These are phyloP conservation scores for Microcyclospora pomicola DNA, from an alignment of 2,329 filamentous ascomycete genomes.

Conservation along the genomic window DNA sequence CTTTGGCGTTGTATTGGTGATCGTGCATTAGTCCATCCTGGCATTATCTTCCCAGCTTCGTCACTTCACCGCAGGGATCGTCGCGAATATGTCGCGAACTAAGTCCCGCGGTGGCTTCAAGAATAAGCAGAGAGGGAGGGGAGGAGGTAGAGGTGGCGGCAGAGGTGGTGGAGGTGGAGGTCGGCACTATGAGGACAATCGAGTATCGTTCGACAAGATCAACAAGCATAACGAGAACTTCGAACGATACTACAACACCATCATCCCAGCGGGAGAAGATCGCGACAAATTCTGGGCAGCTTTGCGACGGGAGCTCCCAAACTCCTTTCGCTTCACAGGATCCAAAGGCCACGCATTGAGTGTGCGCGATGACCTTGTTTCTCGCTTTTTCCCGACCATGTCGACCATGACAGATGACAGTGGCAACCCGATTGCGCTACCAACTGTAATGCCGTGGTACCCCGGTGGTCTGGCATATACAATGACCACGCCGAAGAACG, in stretches of 20 bases:
- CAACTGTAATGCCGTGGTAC: slow-evolving; percentile 76
- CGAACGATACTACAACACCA: slow-evolving; percentile 72
- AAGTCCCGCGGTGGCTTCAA: no score
- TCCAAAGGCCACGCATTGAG: slow-evolving; percentile 90
- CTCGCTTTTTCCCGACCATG: slow-evolving; percentile 83
- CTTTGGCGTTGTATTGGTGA: no score
- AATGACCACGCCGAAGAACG: slow-evolving; percentile 96
- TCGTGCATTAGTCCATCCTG: no score
- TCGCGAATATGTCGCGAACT: no score
- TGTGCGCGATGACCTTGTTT: slow-evolving; percentile 76
- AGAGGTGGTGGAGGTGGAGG: slow-evolving; percentile 14
- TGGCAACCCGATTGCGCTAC: slow-evolving; percentile 66
- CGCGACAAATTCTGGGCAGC: slow-evolving; percentile 70
- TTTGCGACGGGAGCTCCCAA: slow-evolving; percentile 73
- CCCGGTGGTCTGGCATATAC: slow-evolving; percentile 90
- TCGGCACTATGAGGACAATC: slow-evolving; percentile 17
- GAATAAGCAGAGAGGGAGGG: slow-evolving; percentile 5
- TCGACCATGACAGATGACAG: slow-evolving; percentile 64
- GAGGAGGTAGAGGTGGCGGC: slow-evolving; percentile 11
- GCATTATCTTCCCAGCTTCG: no score
- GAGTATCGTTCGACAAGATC: slow-evolving; percentile 44
- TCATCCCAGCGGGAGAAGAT: slow-evolving; percentile 61
- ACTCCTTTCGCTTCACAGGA: slow-evolving; percentile 94
- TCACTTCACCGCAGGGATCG: no score
- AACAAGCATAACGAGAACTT: slow-evolving; percentile 71